Conservation (phyloP, 768 basidiomycete genomes). For the Daedaleopsis sinensis region DNA sequence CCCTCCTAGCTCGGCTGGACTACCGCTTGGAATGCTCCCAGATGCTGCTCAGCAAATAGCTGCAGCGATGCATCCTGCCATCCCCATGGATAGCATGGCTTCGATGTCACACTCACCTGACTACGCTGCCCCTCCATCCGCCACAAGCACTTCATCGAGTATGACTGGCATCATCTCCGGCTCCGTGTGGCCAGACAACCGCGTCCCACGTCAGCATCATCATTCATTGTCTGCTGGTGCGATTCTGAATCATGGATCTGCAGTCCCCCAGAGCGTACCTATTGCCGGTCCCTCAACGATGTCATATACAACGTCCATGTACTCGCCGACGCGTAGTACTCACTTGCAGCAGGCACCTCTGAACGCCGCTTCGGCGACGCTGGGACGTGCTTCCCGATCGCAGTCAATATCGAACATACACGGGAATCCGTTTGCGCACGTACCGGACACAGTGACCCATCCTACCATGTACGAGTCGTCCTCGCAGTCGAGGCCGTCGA, state of each 20-base stretch:
- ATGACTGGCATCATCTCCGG: constrained; percentile 13
- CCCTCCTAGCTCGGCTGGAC: constrained; percentile 29
- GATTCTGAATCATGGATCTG: constrained; percentile 14
- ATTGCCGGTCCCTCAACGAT: constrained; percentile 22
- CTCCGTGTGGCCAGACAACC: constrained; percentile 21
- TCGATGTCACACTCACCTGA: constrained; percentile 16
- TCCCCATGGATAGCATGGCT: constrained; percentile 4
- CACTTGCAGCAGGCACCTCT: constrained; percentile 27
- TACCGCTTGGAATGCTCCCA: constrained; percentile 22
- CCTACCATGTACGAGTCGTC: constrained; percentile 27
- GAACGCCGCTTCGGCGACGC: constrained; percentile 24
- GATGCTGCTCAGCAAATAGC: constrained; percentile 19
- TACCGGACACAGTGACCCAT: constrained; percentile 25
- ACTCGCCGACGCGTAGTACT: constrained; percentile 28
- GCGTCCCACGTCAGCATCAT: constrained; percentile 20
- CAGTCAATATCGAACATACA: constrained; percentile 34
- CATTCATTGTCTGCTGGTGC: constrained; percentile 26
- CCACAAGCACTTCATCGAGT: constrained; percentile 12
- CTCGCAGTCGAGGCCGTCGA: constrained; percentile 31
- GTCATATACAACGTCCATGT: constrained; percentile 18
- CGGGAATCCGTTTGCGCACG: constrained; percentile 34
- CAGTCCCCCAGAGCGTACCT: constrained; percentile 16
- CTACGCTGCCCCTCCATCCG: constrained; percentile 5
- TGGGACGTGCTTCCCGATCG: constrained; percentile 33
- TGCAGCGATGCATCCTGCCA: constrained; percentile 6